These are phyloP conservation scores for Capronia epimyces DNA, from an alignment of 2,329 filamentous ascomycete species.

Conservation along the genomic window DNA sequence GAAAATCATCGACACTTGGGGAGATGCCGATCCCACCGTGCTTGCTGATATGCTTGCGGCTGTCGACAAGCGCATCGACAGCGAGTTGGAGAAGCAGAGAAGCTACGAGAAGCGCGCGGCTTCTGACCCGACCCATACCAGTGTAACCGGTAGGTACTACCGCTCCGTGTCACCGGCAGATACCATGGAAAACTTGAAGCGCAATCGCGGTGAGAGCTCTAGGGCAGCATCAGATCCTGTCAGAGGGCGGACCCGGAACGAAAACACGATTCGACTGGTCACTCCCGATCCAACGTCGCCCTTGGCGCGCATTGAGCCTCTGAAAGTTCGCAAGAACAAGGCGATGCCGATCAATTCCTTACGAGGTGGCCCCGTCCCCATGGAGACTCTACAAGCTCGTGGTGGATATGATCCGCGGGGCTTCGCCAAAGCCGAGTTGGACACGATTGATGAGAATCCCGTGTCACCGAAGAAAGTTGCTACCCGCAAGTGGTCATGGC, in stretches of 20 bases:
- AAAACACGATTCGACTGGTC: constrained; percentile 54
- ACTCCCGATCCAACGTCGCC: constrained; percentile 47
- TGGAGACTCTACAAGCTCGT: constrained; percentile 26
- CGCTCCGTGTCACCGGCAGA: constrained; percentile 21
- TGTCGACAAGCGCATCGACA: constrained; percentile 53
- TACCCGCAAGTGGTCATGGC: constrained; percentile 45
- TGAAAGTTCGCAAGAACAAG: constrained; percentile 51
- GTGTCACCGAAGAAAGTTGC: constrained; percentile 31
- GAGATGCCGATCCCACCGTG: constrained; percentile 40
- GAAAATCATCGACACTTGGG: constrained; percentile 50
- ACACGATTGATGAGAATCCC: constrained; percentile 42
- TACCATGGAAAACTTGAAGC: constrained; percentile 28
- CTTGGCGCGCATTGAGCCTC: constrained; percentile 44
- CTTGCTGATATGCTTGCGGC: constrained; percentile 54
- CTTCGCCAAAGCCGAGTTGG: constrained; percentile 33
- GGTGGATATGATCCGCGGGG: constrained; percentile 31
- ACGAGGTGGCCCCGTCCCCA: constrained; percentile 33
- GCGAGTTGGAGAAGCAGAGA: constrained; percentile 29
- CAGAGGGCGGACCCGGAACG: constrained; percentile 24
- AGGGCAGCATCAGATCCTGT: constrained; percentile 35
- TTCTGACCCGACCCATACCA: constrained; percentile 42
- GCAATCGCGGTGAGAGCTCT: constrained; percentile 16
- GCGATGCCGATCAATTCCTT: constrained; percentile 27
- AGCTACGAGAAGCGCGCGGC: constrained; percentile 38
- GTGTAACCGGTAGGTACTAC: constrained; percentile 2